Evolutionary conservation across 2,329 filamentous ascomycete genomes (phyloP).

Genomic region (Microdochium paspali): DNA sequence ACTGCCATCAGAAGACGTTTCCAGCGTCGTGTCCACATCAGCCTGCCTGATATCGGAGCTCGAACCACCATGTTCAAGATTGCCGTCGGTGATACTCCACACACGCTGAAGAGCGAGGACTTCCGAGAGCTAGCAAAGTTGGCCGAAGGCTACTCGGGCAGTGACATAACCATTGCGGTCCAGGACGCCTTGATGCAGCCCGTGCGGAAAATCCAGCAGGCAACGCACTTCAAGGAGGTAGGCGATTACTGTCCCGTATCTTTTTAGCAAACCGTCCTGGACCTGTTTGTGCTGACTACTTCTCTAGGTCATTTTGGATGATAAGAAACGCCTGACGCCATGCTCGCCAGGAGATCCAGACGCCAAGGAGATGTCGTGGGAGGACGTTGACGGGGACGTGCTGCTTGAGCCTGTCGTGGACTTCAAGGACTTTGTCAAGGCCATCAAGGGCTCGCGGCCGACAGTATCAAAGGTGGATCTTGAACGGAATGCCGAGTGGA

Average conservation of each 20-base stretch:
- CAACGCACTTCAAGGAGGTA: constrained; percentile 95
- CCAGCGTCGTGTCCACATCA: constrained; percentile 92
- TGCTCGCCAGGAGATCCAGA: constrained; percentile 86
- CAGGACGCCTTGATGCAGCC: constrained; percentile 97
- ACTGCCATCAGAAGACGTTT: constrained; percentile 92
- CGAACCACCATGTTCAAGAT: constrained; percentile 94
- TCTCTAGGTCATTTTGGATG: constrained; percentile 59
- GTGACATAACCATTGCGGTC: constrained; percentile 90
- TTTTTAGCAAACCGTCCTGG: background rate
- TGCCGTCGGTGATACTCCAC: constrained; percentile 86
- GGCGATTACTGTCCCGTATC: background rate
- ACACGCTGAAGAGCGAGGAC: constrained; percentile 68
- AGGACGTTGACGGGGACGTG: constrained; percentile 73
- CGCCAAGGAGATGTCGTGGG: constrained; percentile 90
- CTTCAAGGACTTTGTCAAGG: constrained; percentile 88
- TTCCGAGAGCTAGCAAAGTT: constrained; percentile 71
- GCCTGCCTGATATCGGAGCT: constrained; percentile 76
- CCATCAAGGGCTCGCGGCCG: constrained; percentile 77
- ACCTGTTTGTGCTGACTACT: background rate
- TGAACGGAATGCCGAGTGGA: constrained; percentile 82
- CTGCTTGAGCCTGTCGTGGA: constrained; percentile 79
- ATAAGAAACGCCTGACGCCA: constrained; percentile 63
- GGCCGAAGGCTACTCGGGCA: constrained; percentile 91
- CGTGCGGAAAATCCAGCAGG: constrained; percentile 90
- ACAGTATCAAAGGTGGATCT: constrained; percentile 87